Evolutionary conservation across 2,329 filamentous ascomycete genomes (phyloP), one percentile per base, ranked within the genome.

Genomic region (Beauveria medogensis): DNA sequence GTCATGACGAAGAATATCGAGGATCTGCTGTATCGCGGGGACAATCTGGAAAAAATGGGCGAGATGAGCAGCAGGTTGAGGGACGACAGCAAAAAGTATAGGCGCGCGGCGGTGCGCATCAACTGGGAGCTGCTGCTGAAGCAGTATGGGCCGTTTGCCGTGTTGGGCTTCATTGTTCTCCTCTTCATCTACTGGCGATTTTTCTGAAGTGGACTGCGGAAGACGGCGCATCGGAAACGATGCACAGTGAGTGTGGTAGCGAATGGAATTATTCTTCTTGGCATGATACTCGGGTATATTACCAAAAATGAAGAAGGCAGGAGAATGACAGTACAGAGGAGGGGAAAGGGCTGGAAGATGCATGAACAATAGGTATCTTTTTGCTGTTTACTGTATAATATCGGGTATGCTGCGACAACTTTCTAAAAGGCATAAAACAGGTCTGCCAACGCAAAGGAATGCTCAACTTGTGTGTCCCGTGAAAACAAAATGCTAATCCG

Each of bases 1-100:
- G 92, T 99, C 71, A 99, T 99, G 95, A 97, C 92, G 60, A 97
- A 97, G 84, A 99, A 99, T 75, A 97, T 99, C 67, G 94, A 99
- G 80, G 94, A 99, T 74, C 78, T 99, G 71, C 79, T 99, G 58
- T 99, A 99, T 73, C 82, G 95, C 64, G 94, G 94, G 30, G 94
- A 99, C 73, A 94, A 88, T 69, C 77, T 99, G 67, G 94, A 99
- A 77, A 85, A 92, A 69, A 99, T 99, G 94, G 93, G 94, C 64
- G 93, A 97, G 78, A 89, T 97, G 71, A 95, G 90, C 69, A 89
- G 86, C 61, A 81, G 93, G 64, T 76, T 99, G 72, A 81, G 91
- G 65, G 94, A 99, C 72, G 94, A 99, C 72, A 94, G 89, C 73
- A 91, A 88, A 74, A 97, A 96, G 77, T 99, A 99, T 77, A 85